phyloP scores from a whole-genome alignment of 768 basidiomycete species.

The Trametes coccinea region DNA sequence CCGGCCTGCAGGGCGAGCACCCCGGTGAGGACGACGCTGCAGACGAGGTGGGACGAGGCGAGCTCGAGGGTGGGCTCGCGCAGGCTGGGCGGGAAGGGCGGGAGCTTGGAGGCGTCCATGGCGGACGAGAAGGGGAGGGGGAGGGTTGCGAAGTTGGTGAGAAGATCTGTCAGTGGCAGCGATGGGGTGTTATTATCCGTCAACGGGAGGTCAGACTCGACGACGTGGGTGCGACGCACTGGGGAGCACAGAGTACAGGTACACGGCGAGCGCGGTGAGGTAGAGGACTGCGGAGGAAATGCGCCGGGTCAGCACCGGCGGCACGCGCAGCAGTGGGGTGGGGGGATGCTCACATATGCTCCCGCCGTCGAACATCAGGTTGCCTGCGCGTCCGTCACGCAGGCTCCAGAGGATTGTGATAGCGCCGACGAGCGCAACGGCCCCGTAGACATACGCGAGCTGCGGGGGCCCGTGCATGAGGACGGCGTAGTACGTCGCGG shows the following conservation, averaged over 20 bases:
- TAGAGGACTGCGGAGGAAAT: conserved; percentile 61
- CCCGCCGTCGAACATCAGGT: conserved; percentile 90
- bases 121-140: conserved; percentile 38
- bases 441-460: conserved; percentile 57
- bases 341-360: conserved; percentile 67
- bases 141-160: conserved; percentile 57
- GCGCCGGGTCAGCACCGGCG: conserved; percentile 1
- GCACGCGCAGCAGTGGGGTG: background rate
- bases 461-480: conserved; percentile 64
- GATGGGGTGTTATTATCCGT: no score
- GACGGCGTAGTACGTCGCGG: conserved; percentile 80
- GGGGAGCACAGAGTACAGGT: conserved; percentile 75
- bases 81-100: conserved; percentile 64
- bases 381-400: conserved; percentile 73
- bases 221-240: conserved; percentile 48
- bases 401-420: conserved; percentile 77
- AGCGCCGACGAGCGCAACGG: conserved; percentile 58
- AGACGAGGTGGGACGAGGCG: conserved; percentile 81
- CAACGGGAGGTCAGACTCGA: conserved; percentile 9
- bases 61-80: conserved; percentile 71
- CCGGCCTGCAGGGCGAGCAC: conserved; percentile 82
- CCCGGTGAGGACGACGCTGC: conserved; percentile 87
- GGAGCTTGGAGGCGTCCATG: conserved; percentile 25
- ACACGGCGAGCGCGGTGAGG: conserved; percentile 67
- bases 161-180: conserved; percentile 45